Evolutionary conservation across 83 land plant genomes (phyloP).

Genomic region (Larix sibirica): DNA sequence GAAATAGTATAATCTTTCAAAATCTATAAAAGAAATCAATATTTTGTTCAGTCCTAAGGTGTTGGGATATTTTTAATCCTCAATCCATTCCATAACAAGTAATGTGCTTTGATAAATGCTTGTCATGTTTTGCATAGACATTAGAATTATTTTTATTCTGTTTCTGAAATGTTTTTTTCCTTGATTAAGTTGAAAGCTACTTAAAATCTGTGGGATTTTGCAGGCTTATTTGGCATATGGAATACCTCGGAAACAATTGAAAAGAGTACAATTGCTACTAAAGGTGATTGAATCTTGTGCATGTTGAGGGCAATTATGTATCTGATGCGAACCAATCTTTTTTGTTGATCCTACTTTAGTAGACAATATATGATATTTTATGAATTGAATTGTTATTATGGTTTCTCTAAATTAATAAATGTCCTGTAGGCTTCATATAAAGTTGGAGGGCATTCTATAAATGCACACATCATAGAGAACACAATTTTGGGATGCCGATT

Average conservation of each 20-base stretch:
- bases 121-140: neutral
- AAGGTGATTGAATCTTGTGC: slow-evolving; percentile 35
- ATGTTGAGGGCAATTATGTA: neutral
- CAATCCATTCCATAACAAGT: neutral
- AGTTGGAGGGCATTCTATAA: slow-evolving; percentile 52
- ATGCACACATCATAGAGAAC: slow-evolving; percentile 50
- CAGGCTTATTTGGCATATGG: slow-evolving; percentile 66
- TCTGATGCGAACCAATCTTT: neutral
- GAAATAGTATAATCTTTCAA: too few relatives aligned
- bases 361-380: neutral
- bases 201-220: neutral
- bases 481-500: slow-evolving; percentile 51
- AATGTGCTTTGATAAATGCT: neutral
- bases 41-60: too few relatives aligned
- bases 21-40: too few relatives aligned
- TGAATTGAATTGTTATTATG: neutral
- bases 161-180: neutral
- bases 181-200: neutral
- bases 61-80: neutral
- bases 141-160: neutral
- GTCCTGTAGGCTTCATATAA: slow-evolving; percentile 54
- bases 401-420: neutral
- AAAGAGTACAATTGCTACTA: slow-evolving; percentile 39
- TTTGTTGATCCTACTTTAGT: neutral
- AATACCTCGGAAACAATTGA: slow-evolving; percentile 44